phyloP scores from a whole-genome alignment of 2,329 filamentous ascomycete species.

The Niveomyces coronatus region DNA sequence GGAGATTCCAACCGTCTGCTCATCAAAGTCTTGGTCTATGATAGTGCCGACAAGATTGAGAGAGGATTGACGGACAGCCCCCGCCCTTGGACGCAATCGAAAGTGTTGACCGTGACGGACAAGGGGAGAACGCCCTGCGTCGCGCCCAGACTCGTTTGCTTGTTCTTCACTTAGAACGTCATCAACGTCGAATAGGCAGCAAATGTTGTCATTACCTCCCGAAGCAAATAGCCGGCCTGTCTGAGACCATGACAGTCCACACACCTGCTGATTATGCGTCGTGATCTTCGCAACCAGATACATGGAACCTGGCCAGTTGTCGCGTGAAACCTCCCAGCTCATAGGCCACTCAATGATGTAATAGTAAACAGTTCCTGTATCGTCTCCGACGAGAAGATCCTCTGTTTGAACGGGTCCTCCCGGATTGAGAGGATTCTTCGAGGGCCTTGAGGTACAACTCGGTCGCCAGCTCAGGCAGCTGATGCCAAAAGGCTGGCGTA shows the following conservation, averaged over 20 bases:
- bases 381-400: conserved; percentile 79
- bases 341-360: conserved; percentile 82
- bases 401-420: conserved; percentile 55
- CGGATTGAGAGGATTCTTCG: conserved; percentile 36
- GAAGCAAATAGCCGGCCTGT: conserved; percentile 71
- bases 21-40: conserved; percentile 12
- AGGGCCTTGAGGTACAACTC: conserved; percentile 40
- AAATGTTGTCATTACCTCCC: conserved; percentile 86
- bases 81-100: neutral
- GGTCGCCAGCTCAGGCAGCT: conserved; percentile 79
- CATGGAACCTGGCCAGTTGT: conserved; percentile 69
- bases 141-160: neutral
- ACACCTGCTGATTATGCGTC: conserved; percentile 82
- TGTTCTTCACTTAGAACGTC: conserved; percentile 35
- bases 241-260: conserved; percentile 79
- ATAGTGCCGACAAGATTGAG: conserved; percentile 1
- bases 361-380: conserved; percentile 72
- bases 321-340: conserved; percentile 48
- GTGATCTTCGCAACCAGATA: conserved; percentile 66
- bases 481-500: conserved; percentile 60
- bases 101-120: conserved; percentile 6
- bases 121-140: neutral
- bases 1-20: conserved; percentile 19
- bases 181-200: conserved; percentile 66
- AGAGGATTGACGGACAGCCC: neutral